Base-by-base conservation (phyloP, 768 basidiomycete genomes). In the Tricholoma bakamatsutake region DNA sequence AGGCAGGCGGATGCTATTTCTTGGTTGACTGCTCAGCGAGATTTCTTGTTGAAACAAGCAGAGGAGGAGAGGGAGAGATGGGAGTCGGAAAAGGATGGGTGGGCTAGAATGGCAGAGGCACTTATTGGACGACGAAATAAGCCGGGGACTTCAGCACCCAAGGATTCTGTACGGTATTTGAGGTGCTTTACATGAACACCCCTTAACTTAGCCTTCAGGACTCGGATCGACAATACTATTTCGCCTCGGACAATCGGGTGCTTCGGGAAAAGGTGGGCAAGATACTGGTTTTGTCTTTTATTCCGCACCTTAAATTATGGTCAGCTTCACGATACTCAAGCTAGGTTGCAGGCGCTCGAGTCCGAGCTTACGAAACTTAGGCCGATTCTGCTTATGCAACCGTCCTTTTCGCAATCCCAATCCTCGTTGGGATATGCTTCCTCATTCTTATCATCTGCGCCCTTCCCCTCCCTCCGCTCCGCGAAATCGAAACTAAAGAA, bases 361-460 rank as follows among this genome's bases (percentile, higher is more conserved):
- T 63, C 75, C 10, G 88, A 91, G 64, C 73, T 90, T 7, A 67
- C 72, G 2, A 80, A 81, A 58, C 76, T 91, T 31, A 81, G 82
- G 47, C 89, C 89, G 0, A 67, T 89, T 34, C 75, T 91, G 45
- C 71, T 88, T 12, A 81, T 88, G 78, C 82, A 85, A 48, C 81
- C 85, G 17, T 73, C 69, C 18, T 61, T 72, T 39, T 51, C 59
- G 42, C 48, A 43, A 43, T 35, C 60, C 10, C 56, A 66, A 56
- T 60, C 50, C 42, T 59, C 56, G 52, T 55, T 39, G 50, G 54
- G 54, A 33, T 65, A 52, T 60, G 60, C 63, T 15, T 59, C 64
- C 39, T 56, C 64, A 30, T 62, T 61, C 59, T 61, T 68, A 24
- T 53, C 64, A 3, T 60, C 61, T 27, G 52, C 68, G 8, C 61